Base-by-base conservation (phyloP, 257 asterid species). In the Fraxinus quadrangulata region DNA sequence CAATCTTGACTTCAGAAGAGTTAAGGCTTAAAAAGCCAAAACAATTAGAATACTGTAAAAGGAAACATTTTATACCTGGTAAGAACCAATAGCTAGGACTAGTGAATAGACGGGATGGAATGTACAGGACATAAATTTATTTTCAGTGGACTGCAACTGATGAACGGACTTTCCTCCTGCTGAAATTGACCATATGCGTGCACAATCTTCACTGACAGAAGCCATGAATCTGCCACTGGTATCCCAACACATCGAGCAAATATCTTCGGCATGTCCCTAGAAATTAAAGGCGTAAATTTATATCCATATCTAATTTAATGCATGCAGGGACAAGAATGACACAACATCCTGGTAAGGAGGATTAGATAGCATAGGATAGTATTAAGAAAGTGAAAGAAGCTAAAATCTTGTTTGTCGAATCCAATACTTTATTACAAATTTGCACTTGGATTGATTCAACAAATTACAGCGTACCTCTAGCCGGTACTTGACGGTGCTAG, bases 241-340 rank as follows among this genome's bases (percentile, higher is more conserved):
- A 74, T 84, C 85, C 91, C 89, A 90, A 30, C 91, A 85, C 28
- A 85, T 6, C 3, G 92, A 76, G 13, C 81, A 81, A 19, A 88
- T 76, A 17, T 86, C 89, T 31, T 74, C 47, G 45, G 30, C 82
- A 61, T 86, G 90, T 24, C 91, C 92, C 90, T 87, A 61, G 47
- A 67, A 59, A 59, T 59, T 59, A 6, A 56, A 56, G 24, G 28
- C 6, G 23, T 51, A 51, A 51, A 51, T 7, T 56, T 56, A 17
- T 19, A 21, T 56, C 12, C 12, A n/a, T 5, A 56, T 56, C 28
- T 7, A n/a, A 6, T 17, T 51, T 5, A 5, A 54, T 19, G 16
- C 65, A 54, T 17, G 17, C 51, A 12, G 17, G 51, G 13, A 42
- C 51, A 42, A 42, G 17, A 42, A 42, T 42, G 51, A 42, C 51